phyloP scores from a whole-genome alignment of 306 rosid species.

The Inga laurina region DNA sequence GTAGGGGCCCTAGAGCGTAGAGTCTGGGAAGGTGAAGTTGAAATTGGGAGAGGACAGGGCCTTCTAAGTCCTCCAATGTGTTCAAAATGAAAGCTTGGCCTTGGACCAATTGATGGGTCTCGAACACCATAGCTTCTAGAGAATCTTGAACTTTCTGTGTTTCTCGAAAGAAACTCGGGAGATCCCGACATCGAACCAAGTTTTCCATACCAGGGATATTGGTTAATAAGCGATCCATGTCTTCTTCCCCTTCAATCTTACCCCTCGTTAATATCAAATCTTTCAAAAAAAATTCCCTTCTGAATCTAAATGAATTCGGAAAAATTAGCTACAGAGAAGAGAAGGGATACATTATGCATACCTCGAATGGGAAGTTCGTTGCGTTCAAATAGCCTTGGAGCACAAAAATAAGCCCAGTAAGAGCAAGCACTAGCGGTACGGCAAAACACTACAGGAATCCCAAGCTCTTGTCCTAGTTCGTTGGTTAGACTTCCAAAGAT shows the following conservation, averaged over 20 bases:
- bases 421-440: neutral
- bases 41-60: neutral
- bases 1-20: neutral
- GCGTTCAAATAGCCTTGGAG: neutral
- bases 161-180: neutral
- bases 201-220: neutral
- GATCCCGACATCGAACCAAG: neutral
- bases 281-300: neutral
- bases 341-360: neutral
- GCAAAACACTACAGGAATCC: neutral
- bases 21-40: neutral
- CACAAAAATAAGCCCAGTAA: neutral
- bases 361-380: neutral
- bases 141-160: neutral
- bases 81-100: neutral
- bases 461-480: neutral
- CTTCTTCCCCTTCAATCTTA: neutral
- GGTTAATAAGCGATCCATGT: neutral
- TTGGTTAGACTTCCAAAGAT: conserved; percentile 1
- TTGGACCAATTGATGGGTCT: neutral
- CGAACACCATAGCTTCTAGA: neutral
- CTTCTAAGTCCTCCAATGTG: conserved; percentile 30
- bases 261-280: too few species aligned
- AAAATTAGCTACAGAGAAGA: too few species aligned
- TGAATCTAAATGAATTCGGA: neutral